Percentiles rank a stretch among this genome's conserved stretches.
phyloP scores from a whole-genome alignment of 2,329 filamentous ascomycete genomes.

The Colletotrichum limetticola region DNA sequence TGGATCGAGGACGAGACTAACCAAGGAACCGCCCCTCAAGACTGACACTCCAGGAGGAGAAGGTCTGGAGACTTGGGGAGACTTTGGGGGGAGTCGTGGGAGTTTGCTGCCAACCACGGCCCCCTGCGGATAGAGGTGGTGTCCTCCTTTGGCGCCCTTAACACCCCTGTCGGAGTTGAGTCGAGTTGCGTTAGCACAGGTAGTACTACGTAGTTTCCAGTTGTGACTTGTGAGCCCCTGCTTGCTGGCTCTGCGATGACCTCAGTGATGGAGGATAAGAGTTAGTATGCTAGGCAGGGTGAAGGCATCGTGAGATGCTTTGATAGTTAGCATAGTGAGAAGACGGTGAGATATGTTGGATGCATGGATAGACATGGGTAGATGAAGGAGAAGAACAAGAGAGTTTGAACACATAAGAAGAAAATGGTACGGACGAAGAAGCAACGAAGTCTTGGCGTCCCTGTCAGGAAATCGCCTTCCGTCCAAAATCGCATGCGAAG shows the following conservation, averaged over 20 bases:
- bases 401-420: background rate
- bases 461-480: conserved; percentile 26
- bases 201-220: background rate
- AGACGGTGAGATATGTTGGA: background rate
- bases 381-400: background rate
- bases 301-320: background rate
- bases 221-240: conserved; percentile 5
- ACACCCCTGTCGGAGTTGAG: conserved; percentile 18
- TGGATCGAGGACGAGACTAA: background rate
- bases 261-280: background rate
- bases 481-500: conserved; percentile 29
- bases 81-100: background rate
- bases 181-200: conserved; percentile 3
- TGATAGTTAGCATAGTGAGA: background rate
- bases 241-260: conserved; percentile 18
- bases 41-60: conserved; percentile 4
- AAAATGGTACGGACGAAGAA: background rate
- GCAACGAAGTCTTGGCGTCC: conserved; percentile 16
- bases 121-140: conserved; percentile 14
- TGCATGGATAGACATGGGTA: background rate
- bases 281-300: background rate
- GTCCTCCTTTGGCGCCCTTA: background rate
- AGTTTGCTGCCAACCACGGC: conserved; percentile 4
- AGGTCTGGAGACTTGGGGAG: background rate
- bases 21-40: background rate